A percentile compares a stretch with the other conserved stretches of the same genome.
phyloP scores from a whole-genome alignment of 768 basidiomycete genomes.

The Suillus occidentalis region DNA sequence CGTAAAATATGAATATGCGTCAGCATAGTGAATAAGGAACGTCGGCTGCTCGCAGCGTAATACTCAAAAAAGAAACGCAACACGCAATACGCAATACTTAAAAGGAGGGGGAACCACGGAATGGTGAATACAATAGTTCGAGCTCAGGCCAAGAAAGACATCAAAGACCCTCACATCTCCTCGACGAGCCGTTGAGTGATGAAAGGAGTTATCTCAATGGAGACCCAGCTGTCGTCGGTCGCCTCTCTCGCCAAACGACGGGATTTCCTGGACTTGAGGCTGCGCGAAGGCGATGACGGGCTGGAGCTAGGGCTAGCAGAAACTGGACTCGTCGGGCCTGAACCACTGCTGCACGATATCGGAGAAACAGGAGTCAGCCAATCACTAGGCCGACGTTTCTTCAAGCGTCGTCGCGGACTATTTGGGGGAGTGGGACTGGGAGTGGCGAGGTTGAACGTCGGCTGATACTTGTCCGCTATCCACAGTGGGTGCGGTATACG shows the following conservation, averaged over 20 bases:
- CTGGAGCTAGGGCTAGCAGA: conserved; percentile 4
- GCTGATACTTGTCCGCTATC: conserved; percentile 3
- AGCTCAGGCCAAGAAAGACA: not conserved
- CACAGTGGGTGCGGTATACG: not conserved
- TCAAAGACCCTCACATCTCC: not conserved
- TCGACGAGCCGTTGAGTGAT: conserved; percentile 18
- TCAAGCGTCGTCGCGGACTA: conserved; percentile 27
- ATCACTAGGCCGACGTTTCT: conserved; percentile 28
- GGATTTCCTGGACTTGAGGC: conserved; percentile 16
- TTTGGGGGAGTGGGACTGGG: conserved; percentile 10
- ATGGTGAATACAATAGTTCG: not conserved
- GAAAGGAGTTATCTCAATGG: conserved; percentile 28
- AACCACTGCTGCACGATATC: not conserved
- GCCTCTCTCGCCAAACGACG: conserved; percentile 18
- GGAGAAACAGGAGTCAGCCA: conserved; percentile 4
- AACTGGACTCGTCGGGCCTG: not conserved
- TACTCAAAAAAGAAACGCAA: not conserved
- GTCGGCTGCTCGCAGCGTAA: not conserved
- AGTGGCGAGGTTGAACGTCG: conserved; percentile 13
- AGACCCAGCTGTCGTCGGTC: conserved; percentile 31
- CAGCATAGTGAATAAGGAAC: not conserved
- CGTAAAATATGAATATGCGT: not conserved
- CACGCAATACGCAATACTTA: not conserved
- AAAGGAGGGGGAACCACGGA: not conserved
- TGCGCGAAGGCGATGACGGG: conserved; percentile 17